Conservation (phyloP, 306 rosid species). For the Rosa chinensis region DNA sequence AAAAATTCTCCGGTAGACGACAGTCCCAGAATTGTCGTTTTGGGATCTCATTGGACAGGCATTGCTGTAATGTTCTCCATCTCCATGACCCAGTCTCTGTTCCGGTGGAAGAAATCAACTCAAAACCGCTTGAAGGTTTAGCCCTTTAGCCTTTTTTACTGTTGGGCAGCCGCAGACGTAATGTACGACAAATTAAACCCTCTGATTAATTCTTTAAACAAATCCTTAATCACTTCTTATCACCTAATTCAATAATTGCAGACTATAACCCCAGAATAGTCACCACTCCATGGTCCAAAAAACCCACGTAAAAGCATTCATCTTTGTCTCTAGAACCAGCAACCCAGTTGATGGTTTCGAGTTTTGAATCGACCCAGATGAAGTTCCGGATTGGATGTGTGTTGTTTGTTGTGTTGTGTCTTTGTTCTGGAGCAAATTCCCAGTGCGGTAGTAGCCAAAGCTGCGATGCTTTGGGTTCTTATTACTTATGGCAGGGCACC, state of each 20-base stretch:
- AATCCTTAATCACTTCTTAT: not conserved
- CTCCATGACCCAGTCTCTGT: not conserved
- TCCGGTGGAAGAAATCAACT: not conserved
- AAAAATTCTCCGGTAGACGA: not conserved
- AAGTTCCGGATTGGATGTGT: conserved; percentile 25
- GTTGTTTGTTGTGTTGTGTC: conserved; percentile 28
- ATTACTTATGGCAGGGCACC: conserved; percentile 5
- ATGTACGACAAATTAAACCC: not conserved
- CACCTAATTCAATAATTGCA: not conserved
- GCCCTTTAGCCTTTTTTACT: not conserved
- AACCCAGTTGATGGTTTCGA: conserved; percentile 4
- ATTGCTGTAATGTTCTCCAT: not conserved
- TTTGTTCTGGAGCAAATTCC: conserved; percentile 40
- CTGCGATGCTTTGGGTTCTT: conserved; percentile 75
- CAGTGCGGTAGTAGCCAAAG: conserved; percentile 42
- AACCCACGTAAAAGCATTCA: not conserved
- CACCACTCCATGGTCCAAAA: conserved; percentile 10
- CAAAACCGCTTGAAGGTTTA: not conserved
- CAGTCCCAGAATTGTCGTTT: not conserved
- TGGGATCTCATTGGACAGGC: not conserved
- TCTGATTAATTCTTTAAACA: not conserved
- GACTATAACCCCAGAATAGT: not conserved
- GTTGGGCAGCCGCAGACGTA: not conserved
- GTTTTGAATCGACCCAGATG: conserved; percentile 39
- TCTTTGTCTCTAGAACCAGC: not conserved